These are phyloP conservation scores for Eucalyptus rudis DNA, from an alignment of 345 rosid species.

Conservation along the genomic window DNA sequence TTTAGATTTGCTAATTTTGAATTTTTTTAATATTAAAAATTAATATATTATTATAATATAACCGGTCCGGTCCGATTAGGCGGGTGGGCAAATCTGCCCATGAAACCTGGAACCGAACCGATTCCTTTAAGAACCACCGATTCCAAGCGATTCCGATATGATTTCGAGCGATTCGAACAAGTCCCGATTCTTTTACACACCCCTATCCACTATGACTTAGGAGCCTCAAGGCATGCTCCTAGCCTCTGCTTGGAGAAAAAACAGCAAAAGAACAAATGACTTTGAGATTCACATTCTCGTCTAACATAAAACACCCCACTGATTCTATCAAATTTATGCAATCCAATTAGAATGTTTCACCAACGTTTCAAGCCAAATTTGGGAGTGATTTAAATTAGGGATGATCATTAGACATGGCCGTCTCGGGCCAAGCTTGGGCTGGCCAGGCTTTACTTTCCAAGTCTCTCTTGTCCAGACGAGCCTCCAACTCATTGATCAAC, in stretches of 20 bases:
- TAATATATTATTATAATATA: too few species aligned
- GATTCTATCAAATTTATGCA: not conserved
- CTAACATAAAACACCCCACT: not conserved
- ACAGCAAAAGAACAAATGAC: not conserved
- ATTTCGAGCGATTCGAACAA: accelerated
- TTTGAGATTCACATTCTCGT: not conserved
- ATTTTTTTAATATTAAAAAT: too few species aligned
- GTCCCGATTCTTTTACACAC: accelerated
- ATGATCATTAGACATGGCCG: not conserved
- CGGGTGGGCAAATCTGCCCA: accelerated
- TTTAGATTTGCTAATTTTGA: too few species aligned
- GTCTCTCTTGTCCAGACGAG: accelerated
- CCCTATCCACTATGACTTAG: not conserved
- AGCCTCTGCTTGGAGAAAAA: not conserved
- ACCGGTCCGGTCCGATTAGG: accelerated
- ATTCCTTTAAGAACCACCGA: accelerated
- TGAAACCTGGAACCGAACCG: accelerated
- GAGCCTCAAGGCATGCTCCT: not conserved
- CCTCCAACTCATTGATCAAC: not conserved
- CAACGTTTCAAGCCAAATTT: not conserved
- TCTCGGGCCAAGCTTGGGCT: too few species aligned
- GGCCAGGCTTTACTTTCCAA: not conserved
- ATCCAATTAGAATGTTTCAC: not conserved
- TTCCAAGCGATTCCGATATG: accelerated
- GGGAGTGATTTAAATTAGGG: not conserved